A percentile compares a stretch with the other conserved stretches of the same genome.
Evolutionary conservation across 2,329 filamentous ascomycete species (phyloP).

Genomic region (Teratosphaeria epicoccoides): DNA sequence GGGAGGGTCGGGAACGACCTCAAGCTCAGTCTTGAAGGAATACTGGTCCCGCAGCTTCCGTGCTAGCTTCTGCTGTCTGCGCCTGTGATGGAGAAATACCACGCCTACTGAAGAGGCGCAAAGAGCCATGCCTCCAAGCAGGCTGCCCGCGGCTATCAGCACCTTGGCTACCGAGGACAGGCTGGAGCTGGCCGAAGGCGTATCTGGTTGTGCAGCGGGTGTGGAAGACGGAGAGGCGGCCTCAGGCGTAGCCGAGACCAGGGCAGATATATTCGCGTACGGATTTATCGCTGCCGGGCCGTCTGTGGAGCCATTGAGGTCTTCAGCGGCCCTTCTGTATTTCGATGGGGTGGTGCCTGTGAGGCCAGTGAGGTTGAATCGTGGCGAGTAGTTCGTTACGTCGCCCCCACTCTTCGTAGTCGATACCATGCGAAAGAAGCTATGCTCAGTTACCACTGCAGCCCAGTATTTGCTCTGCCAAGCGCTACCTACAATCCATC

Average conservation of each 20-base stretch:
- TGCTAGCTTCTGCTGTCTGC: not conserved
- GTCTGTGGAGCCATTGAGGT: not conserved
- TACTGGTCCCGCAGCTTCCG: not conserved
- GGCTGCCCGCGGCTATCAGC: not conserved
- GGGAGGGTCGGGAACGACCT: not conserved
- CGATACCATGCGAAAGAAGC: constrained; percentile 48
- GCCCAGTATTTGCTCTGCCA: not conserved
- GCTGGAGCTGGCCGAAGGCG: not conserved
- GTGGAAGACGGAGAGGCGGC: not conserved
- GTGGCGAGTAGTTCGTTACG: constrained; percentile 46
- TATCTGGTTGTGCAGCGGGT: not conserved
- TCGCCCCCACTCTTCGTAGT: constrained; percentile 39
- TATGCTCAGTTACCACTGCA: constrained; percentile 15
- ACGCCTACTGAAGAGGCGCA: not conserved
- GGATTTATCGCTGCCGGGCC: not conserved
- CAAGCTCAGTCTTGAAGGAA: not conserved
- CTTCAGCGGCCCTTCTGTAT: constrained; percentile 1
- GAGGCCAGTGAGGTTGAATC: constrained; percentile 52
- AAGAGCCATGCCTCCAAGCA: not conserved
- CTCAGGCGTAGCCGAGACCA: not conserved
- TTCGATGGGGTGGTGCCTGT: constrained; percentile 32
- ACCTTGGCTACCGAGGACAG: not conserved
- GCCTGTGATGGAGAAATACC: not conserved
- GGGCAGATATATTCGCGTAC: not conserved
- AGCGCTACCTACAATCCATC: constrained; percentile 3